phyloP scores from a whole-genome alignment of 108 stramenopile species.

The Cylindrotheca closterium region DNA sequence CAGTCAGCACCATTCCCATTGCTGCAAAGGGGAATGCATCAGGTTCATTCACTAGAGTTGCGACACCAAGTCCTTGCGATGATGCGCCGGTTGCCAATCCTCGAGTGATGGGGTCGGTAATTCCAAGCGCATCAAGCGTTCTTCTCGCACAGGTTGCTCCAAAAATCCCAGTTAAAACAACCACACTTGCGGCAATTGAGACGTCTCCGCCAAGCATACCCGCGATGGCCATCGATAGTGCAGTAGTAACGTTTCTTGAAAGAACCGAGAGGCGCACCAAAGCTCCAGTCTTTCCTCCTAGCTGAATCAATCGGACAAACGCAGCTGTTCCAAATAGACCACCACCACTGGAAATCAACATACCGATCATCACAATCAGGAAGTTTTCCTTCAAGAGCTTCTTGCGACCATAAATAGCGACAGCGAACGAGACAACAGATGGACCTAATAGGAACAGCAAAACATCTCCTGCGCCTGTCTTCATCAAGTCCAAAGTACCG shows the following conservation, averaged over 20 bases:
- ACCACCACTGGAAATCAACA: constrained; percentile 65
- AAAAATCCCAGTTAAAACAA: constrained; percentile 88
- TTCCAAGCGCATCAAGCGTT: constrained; percentile 62
- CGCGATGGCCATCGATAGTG: constrained; percentile 87
- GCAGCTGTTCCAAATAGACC: constrained; percentile 78
- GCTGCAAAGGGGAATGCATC: constrained; percentile 95
- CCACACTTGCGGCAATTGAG: constrained; percentile 81
- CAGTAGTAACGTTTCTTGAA: constrained; percentile 87
- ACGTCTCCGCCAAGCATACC: constrained; percentile 81
- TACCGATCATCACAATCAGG: constrained; percentile 50
- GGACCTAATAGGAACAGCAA: constrained; percentile 76
- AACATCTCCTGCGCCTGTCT: constrained; percentile 74
- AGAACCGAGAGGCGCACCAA: constrained; percentile 74
- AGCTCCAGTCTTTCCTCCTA: constrained; percentile 38
- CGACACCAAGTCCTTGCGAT: constrained; percentile 93
- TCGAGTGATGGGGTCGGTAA: constrained; percentile 83
- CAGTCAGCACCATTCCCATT: constrained; percentile 92
- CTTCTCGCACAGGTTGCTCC: constrained; percentile 87
- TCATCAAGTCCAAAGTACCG: constrained; percentile 53
- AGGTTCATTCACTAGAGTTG: constrained; percentile 78
- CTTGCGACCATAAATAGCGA: constrained; percentile 68
- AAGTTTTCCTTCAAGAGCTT: constrained; percentile 67
- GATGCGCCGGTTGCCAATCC: constrained; percentile 88
- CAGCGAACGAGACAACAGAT: constrained; percentile 71
- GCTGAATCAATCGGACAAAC: constrained; percentile 50